Evolutionary conservation across 139 green algal species (phyloP), one percentile per base, ranked within the genome.

Genomic region (Coccomyxa sp.): DNA sequence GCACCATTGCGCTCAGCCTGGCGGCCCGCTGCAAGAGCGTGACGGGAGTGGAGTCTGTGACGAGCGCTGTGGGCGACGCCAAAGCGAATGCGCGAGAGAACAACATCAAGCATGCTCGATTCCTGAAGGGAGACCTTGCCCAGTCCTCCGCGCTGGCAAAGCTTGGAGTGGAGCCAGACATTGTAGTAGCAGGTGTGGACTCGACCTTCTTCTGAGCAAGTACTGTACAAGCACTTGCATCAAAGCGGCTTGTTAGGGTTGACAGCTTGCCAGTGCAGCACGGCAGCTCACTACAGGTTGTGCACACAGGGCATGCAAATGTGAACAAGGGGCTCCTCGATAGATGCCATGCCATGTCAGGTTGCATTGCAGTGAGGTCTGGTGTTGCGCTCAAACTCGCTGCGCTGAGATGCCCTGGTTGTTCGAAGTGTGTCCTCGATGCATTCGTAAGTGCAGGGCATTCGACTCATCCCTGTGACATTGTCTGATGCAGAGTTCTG

Each of bases 1-100:
- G 94, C 38, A 90, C 89, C 31, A 95, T 98, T 70, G 92, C 87
- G 0, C 79, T 98, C 29, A 87, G 80, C 10, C 82, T 98, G 73
- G 94, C 94, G 6, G 3, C 7, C 1, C 44, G 77, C 0, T 90
- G 83, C 75, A 3, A 6, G 1, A 12, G 69, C 35, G 87, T 93
- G n/a, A 41, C 87, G 1, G 91, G 92, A 0, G 75, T 94, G 18
- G 92, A 96, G 81, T 79, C 81, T 38, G 54, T 29, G 14, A 7
- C 77, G 34, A 39, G 69, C 0, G 83, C 90, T 0, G 81, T 94
- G 16, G 58, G 8, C 0, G 89, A 94, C 40, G 91, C 90, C 0
- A 55, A 71, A 22, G 71, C 58, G n/a, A 98, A 97, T 77, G 93
- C 94, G 2, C 68, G 38, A 2, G 36, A 69, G 27, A 98, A 97